These are phyloP conservation scores for Ceratobasidium sp. DNA, from an alignment of 1,284 basidiomycete species.

Conservation along the genomic window DNA sequence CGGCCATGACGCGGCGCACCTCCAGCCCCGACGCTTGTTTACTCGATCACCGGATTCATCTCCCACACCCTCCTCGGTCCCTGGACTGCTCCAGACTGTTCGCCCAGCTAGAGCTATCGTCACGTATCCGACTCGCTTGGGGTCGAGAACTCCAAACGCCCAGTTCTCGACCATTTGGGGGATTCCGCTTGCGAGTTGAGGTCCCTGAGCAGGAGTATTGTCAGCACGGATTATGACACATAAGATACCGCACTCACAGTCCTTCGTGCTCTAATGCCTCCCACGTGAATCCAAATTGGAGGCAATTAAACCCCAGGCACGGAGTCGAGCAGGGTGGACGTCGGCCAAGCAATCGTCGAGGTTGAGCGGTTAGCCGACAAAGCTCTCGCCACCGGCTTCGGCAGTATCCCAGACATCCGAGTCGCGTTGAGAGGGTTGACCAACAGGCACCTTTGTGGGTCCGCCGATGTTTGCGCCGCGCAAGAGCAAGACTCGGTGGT, in stretches of 20 bases:
- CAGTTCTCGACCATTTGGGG: too few relatives aligned
- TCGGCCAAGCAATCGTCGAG: conserved; percentile 89
- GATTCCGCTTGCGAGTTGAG: too few relatives aligned
- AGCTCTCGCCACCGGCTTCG: conserved; percentile 79
- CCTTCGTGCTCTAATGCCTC: conserved; percentile 94
- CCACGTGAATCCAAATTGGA: conserved; percentile 96
- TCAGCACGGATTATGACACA: neutral
- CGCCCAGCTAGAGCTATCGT: conserved; percentile 87
- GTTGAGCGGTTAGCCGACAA: conserved; percentile 83
- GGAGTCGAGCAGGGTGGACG: conserved; percentile 87
- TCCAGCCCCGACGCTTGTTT: conserved; percentile 68
- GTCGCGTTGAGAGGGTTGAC: conserved; percentile 74
- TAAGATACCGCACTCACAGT: conserved; percentile 76
- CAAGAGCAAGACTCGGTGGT: conserved; percentile 84
- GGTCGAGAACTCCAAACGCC: too few relatives aligned
- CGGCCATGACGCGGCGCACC: conserved; percentile 80
- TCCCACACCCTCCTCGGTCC: conserved; percentile 57
- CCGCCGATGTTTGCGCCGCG: conserved; percentile 94
- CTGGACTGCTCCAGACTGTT: conserved; percentile 78
- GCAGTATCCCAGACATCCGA: conserved; percentile 92
- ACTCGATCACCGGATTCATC: too few relatives aligned
- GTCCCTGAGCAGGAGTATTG: too few relatives aligned
- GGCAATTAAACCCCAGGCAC: conserved; percentile 93
- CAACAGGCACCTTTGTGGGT: conserved; percentile 83
- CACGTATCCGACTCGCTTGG: conserved; percentile 74